Base-by-base conservation (phyloP, 2,329 filamentous ascomycete species). In the Phaeophleospora eucalypticola region DNA sequence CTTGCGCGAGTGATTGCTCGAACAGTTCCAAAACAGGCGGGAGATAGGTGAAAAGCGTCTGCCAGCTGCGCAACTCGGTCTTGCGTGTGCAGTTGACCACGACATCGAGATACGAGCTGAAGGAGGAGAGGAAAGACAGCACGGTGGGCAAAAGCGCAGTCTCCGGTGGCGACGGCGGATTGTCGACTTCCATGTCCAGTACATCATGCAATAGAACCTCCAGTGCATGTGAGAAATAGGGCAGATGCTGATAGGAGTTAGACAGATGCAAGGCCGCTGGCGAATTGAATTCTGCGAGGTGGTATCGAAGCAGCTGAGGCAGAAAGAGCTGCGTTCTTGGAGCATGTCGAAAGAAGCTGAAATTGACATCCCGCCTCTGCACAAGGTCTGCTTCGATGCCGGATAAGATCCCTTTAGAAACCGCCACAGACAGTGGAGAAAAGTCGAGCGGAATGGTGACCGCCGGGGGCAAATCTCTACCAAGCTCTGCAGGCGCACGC, bases 41-140 rank as follows among this genome's bases (percentile, higher is more conserved):
- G 1, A 98, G 76, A 60, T 96, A 89, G 3, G 84, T 82, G 66
- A 98, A 98, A 1, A 98, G 76, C 0, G 93, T 96, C 49, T 86
- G 83, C 93, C 93, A 98, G 46, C 89, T 95, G 33, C 91, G 83
- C 6, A 95, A 83, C 64, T 98, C 93, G 0, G 93, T 98, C 69
- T 98, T 98, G 45, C 93, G 85, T 1, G 93, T 96, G 69, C 93
- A 98, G 69, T 95, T 93, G 16, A 98, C 86, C 18, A 98, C 84
- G 48, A 97, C 93, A 60, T 97, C 91, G 14, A 97, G 82, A 62
- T 96, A 98, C 48, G 89, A 82, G 46, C 83, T 84, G 58, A 77
- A 77, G 1, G 71, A 73, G 6, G 72, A 75, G 15, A 79, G 64
- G 54, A 79, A 79, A 0, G 73, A 75, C n/a, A 79, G 63, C 2